Conservation (phyloP, 2,329 filamentous ascomycete genomes). For the Cercospora canescens region DNA sequence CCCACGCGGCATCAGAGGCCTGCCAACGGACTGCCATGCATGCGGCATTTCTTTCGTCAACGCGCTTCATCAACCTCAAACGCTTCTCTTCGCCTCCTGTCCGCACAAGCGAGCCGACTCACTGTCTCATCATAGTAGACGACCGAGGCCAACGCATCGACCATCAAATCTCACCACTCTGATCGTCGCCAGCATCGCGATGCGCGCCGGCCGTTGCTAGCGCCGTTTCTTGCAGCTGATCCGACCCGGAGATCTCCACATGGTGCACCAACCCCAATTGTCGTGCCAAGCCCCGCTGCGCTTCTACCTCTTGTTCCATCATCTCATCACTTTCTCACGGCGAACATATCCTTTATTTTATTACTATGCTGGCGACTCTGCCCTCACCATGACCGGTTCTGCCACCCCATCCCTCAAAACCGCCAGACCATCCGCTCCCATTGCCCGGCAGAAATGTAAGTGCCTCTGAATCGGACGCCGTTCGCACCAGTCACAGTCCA, state of each 20-base stretch:
- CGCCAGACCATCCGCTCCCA: neutral
- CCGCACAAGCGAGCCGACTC: neutral
- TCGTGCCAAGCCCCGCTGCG: neutral
- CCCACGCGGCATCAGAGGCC: neutral
- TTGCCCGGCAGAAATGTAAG: neutral
- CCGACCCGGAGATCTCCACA: slow-evolving; percentile 4
- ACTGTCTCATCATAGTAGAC: too few species aligned
- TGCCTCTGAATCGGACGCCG: neutral
- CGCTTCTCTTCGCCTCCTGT: neutral
- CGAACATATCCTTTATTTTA: neutral
- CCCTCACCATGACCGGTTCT: neutral
- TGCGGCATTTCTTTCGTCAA: slow-evolving; percentile 8
- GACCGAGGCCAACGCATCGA: slow-evolving; percentile 2
- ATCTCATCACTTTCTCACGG: neutral
- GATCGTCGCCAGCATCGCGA: slow-evolving; percentile 11
- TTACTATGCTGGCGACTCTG: too few species aligned
- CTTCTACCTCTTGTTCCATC: neutral
- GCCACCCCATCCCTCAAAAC: neutral
- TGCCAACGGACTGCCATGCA: neutral
- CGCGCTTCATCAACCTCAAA: slow-evolving; percentile 2
- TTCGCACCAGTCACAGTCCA: neutral
- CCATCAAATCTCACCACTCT: slow-evolving; percentile 5
- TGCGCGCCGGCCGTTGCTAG: neutral
- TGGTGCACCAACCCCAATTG: neutral
- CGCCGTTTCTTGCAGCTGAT: neutral